A percentile compares a stretch with the other conserved stretches of the same genome.
Evolutionary conservation across 2,329 filamentous ascomycete species (phyloP).

Genomic region (Colletotrichum sp.): DNA sequence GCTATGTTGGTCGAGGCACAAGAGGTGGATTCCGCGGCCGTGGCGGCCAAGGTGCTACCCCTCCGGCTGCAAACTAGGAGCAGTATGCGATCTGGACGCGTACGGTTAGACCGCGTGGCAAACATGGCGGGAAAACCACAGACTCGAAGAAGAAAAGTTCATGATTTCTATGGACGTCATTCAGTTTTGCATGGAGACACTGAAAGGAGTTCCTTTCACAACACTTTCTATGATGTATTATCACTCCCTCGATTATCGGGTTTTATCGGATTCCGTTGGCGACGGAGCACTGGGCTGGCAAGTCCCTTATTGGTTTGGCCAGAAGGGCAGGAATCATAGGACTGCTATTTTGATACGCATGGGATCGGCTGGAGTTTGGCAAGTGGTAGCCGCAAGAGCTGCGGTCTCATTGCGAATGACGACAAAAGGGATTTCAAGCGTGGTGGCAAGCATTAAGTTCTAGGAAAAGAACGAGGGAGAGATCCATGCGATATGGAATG

Average conservation of each 20-base stretch:
- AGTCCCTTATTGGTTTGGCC: constrained; percentile 7
- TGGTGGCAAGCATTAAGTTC: constrained; percentile 16
- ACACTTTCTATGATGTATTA: constrained; percentile 19
- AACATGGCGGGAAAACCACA: neutral
- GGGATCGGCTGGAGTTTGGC: constrained; percentile 20
- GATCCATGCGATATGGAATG: neutral
- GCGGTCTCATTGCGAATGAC: constrained; percentile 14
- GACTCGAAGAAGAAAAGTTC: neutral
- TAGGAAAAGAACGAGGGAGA: neutral
- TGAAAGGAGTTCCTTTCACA: neutral
- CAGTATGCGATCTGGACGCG: neutral
- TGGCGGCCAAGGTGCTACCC: constrained; percentile 24
- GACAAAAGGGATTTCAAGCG: constrained; percentile 7
- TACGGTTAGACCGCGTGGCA: neutral
- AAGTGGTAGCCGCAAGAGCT: constrained; percentile 12
- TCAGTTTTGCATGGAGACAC: neutral
- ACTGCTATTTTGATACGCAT: constrained; percentile 20
- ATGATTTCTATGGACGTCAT: neutral
- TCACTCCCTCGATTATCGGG: constrained; percentile 8
- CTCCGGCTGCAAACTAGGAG: constrained; percentile 11
- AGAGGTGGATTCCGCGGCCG: constrained; percentile 35
- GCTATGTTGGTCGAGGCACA: constrained; percentile 43
- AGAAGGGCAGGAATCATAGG: constrained; percentile 16
- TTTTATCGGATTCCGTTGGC: constrained; percentile 18
- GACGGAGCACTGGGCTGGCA: constrained; percentile 13